Conservation (phyloP, 192 early-diverging fungal species). For the Thamnidium elegans region DNA sequence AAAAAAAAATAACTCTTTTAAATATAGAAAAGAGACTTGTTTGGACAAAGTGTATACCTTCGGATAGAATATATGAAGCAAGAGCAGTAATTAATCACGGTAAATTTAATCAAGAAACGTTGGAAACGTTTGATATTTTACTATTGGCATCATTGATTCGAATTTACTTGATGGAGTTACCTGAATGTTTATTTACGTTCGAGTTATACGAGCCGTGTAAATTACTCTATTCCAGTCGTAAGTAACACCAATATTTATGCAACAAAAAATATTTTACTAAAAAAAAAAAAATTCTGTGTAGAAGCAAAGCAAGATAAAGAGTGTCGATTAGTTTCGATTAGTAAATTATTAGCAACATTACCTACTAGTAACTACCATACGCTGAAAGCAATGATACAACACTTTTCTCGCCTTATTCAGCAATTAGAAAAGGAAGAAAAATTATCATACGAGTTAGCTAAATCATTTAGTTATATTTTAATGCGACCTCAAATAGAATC, state of each 20-base stretch:
- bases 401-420: slow-evolving; percentile 31
- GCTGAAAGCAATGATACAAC: slow-evolving; percentile 37
- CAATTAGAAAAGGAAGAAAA: slow-evolving; percentile 17
- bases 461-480: slow-evolving; percentile 46
- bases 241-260: not conserved
- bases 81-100: slow-evolving; percentile 63
- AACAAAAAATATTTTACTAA: not conserved
- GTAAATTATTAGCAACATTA: slow-evolving; percentile 46
- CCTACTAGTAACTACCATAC: slow-evolving; percentile 48
- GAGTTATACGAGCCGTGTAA: slow-evolving; percentile 72
- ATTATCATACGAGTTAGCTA: slow-evolving; percentile 33
- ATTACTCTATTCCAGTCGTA: slow-evolving; percentile 61
- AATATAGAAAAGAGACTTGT: slow-evolving; percentile 49
- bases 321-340: slow-evolving; percentile 41
- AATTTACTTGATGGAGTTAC: slow-evolving; percentile 71
- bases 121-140: slow-evolving; percentile 57
- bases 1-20: not conserved
- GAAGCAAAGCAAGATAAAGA: slow-evolving; percentile 27
- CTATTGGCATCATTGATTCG: slow-evolving; percentile 59
- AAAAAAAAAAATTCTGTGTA: slow-evolving; percentile 10
- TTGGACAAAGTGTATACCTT: slow-evolving; percentile 59
- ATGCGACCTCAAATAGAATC: slow-evolving; percentile 47
- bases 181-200: slow-evolving; percentile 65
- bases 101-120: slow-evolving; percentile 51
- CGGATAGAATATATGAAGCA: slow-evolving; percentile 59